These are phyloP conservation scores for Priceomyces medius DNA, from an alignment of 805 yeast genomes.

Conservation along the genomic window DNA sequence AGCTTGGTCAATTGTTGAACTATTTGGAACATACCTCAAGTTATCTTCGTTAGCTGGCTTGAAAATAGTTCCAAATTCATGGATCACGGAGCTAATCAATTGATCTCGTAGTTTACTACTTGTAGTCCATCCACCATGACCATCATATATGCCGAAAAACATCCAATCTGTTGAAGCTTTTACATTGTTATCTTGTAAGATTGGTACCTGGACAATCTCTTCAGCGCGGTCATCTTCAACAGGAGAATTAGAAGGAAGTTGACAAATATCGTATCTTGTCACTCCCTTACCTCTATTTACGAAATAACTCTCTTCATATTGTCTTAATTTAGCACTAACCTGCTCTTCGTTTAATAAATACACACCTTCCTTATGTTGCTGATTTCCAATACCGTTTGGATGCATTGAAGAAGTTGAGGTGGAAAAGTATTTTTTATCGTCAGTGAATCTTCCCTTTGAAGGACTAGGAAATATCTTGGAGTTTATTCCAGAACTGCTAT, in stretches of 20 bases:
- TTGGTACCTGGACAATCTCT: slow-evolving; percentile 69
- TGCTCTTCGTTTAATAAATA: slow-evolving; percentile 64
- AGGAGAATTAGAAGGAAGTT: slow-evolving; percentile 87
- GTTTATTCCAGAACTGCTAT: slow-evolving; percentile 12
- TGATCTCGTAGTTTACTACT: slow-evolving; percentile 80
- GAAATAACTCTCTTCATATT: slow-evolving; percentile 72
- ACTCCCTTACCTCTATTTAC: slow-evolving; percentile 89
- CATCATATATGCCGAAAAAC: slow-evolving; percentile 95
- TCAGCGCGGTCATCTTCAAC: slow-evolving; percentile 94
- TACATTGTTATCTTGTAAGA: slow-evolving; percentile 57
- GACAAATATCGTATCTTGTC: slow-evolving; percentile 82
- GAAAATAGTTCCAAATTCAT: slow-evolving; percentile 67
- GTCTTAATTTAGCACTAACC: slow-evolving; percentile 65
- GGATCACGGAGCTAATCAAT: slow-evolving; percentile 72
- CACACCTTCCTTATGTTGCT: slow-evolving; percentile 54
- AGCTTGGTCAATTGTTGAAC: slow-evolving; percentile 73
- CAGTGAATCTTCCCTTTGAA: slow-evolving; percentile 9
- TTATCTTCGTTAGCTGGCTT: slow-evolving; percentile 52
- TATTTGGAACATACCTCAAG: slow-evolving; percentile 60
- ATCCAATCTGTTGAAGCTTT: slow-evolving; percentile 70
- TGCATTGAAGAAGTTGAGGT: slow-evolving; percentile 48
- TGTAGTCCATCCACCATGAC: slow-evolving; percentile 96
- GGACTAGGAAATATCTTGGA: slow-evolving; percentile 16
- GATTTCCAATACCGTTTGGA: slow-evolving; percentile 41
- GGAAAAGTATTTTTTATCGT: slow-evolving; percentile 25